Evolutionary conservation across 768 basidiomycete genomes (phyloP).

Genomic region (Lentinula sp.): DNA sequence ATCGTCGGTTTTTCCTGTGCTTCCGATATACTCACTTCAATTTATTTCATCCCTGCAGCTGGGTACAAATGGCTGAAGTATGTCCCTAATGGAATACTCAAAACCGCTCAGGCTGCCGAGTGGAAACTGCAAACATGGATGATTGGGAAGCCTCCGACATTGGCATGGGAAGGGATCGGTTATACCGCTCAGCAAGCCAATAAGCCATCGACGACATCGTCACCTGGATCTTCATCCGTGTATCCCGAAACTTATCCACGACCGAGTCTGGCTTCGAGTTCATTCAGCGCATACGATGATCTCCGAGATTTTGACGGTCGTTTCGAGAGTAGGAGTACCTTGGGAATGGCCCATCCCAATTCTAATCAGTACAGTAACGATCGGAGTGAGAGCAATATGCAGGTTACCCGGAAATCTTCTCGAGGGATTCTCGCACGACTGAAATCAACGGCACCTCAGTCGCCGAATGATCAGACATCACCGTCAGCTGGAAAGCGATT

Average conservation of each 20-base stretch:
- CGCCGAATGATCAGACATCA: slow-evolving; percentile 32
- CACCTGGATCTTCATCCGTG: slow-evolving; percentile 17
- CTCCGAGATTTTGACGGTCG: slow-evolving; percentile 81
- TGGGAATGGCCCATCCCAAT: slow-evolving; percentile 37
- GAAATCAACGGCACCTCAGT: slow-evolving; percentile 44
- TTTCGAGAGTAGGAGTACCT: slow-evolving; percentile 75
- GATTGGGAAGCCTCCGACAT: slow-evolving; percentile 89
- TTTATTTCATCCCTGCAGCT: slow-evolving; percentile 29
- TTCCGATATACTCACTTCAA: background rate
- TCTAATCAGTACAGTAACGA: slow-evolving; percentile 9
- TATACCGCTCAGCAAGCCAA: slow-evolving; percentile 41
- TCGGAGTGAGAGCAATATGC: slow-evolving; percentile 28
- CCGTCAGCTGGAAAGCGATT: slow-evolving; percentile 43
- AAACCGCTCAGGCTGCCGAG: slow-evolving; percentile 94
- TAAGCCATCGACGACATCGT: slow-evolving; percentile 9
- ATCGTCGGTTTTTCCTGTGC: slow-evolving; percentile 2
- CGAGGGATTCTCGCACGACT: slow-evolving; percentile 62
- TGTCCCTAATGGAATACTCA: slow-evolving; percentile 87
- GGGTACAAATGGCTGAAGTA: slow-evolving; percentile 97
- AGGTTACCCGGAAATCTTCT: slow-evolving; percentile 52
- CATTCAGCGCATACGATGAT: slow-evolving; percentile 86
- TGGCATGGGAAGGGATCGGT: slow-evolving; percentile 82
- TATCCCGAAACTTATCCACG: slow-evolving; percentile 43
- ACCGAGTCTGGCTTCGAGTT: slow-evolving; percentile 66
- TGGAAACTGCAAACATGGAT: slow-evolving; percentile 98